Percentiles rank a stretch among this genome's conserved stretches.
phyloP scores from a whole-genome alignment of 352 stramenopile genomes.

The Blastocystis sp. region DNA sequence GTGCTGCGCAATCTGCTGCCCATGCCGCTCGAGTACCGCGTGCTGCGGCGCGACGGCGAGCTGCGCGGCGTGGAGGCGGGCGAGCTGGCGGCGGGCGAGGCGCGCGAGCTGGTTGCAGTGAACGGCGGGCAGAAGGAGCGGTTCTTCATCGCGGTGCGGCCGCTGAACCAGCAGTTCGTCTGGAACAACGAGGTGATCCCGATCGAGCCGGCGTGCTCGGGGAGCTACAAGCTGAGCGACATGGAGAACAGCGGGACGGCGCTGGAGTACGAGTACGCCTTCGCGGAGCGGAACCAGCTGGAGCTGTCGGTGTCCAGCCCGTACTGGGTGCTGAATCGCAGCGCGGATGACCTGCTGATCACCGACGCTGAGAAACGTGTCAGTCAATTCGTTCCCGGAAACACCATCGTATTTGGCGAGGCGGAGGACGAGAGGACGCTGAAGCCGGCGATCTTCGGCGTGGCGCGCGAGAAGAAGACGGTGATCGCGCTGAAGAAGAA shows the following conservation, averaged over 20 bases:
- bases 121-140: background rate
- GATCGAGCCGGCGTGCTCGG: conserved; percentile 9
- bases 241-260: conserved; percentile 14
- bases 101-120: background rate
- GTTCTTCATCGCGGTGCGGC: conserved; percentile 9
- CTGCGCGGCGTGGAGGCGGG: background rate
- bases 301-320: background rate
- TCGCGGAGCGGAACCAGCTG: background rate
- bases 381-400: too few species aligned
- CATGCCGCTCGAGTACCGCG: conserved; percentile 37
- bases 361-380: too few species aligned
- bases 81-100: conserved; percentile 5
- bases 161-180: conserved; percentile 14
- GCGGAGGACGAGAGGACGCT: background rate
- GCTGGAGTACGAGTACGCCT: conserved; percentile 32
- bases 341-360: background rate
- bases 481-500: conserved; percentile 9
- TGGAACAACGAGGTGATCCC: conserved; percentile 36
- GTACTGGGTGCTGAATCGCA: conserved; percentile 57
- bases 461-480: conserved; percentile 13
- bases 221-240: conserved; percentile 13
- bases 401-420: too few species aligned
- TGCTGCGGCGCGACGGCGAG: background rate
- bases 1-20: conserved; percentile 45
- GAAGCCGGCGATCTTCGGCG: background rate